Conservation (phyloP, 2,329 filamentous ascomycete genomes). For the Amesomyces nigricolor region DNA sequence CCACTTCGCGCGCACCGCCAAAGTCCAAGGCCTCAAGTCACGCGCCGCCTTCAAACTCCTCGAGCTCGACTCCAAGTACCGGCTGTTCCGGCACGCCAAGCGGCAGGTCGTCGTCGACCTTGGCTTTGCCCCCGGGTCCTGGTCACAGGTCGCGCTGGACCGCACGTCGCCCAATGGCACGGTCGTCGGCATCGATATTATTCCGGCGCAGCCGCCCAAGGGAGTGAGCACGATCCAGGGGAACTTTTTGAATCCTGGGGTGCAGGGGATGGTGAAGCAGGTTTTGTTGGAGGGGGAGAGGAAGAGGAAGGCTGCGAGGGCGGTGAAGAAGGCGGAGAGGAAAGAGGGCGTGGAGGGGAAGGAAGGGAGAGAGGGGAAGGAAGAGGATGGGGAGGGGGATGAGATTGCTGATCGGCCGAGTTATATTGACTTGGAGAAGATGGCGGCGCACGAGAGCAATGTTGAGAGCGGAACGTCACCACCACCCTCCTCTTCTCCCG, state of each 20-base stretch:
- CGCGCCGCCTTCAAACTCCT: constrained; percentile 90
- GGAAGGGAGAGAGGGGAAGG: constrained; percentile 23
- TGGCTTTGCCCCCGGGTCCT: constrained; percentile 72
- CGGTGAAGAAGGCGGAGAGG: constrained; percentile 10
- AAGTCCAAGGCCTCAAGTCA: constrained; percentile 75
- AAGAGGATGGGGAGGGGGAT: constrained; percentile 10
- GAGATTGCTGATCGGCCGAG: constrained; percentile 43
- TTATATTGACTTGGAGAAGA: constrained; percentile 61
- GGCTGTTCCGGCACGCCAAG: constrained; percentile 57
- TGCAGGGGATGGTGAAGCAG: constrained; percentile 71
- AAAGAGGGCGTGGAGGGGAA: constrained; percentile 7
- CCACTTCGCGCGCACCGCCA: constrained; percentile 66
- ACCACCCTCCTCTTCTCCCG: not conserved
- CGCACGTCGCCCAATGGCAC: constrained; percentile 70
- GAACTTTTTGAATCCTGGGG: constrained; percentile 71
- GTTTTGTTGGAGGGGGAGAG: constrained; percentile 53
- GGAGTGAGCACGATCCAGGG: constrained; percentile 95
- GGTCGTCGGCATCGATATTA: constrained; percentile 87
- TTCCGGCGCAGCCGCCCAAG: constrained; percentile 82
- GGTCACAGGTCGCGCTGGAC: constrained; percentile 75
- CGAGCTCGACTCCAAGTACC: constrained; percentile 81
- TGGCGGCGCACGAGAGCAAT: constrained; percentile 25
- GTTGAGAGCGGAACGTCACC: constrained; percentile 11
- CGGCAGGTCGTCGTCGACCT: constrained; percentile 88
- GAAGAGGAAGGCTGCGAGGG: constrained; percentile 20